Base-by-base conservation (phyloP, 306 rosid genomes). In the Gastrolobium villosum region DNA sequence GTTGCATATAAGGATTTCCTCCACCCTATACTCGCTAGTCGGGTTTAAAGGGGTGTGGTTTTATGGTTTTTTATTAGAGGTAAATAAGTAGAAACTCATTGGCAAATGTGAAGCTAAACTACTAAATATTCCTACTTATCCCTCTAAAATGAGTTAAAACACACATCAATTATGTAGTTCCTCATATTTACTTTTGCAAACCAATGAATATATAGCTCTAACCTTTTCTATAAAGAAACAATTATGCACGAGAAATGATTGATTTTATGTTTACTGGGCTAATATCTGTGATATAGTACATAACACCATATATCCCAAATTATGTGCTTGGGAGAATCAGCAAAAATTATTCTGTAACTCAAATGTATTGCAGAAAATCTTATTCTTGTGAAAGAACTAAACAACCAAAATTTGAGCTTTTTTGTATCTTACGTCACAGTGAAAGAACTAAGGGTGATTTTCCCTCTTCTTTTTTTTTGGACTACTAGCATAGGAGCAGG, bases 31-130 rank as follows among this genome's bases (percentile, higher is more conserved):
- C n/a, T n/a, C n/a, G n/a, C n/a, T n/a, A n/a, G n/a, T n/a, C n/a
- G n/a, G n/a, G n/a, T n/a, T n/a, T n/a, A n/a, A n/a, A n/a, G n/a
- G n/a, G n/a, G n/a, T n/a, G n/a, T n/a, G n/a, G n/a, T n/a, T n/a
- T n/a, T n/a, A n/a, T n/a, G n/a, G n/a, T n/a, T n/a, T n/a, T n/a
- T n/a, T n/a, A 67, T 54, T 34, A 49, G 50, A 66, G 71, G 10
- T 70, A 26, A 68, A 34, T 10, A 36, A 52, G 35, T 36, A 57
- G 39, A 72, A 46, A 56, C 1, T 36, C 4, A 32, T 31, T 7
- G 35, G 35, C 31, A 73, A 9, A 43, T 43, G 28, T 32, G 44
- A 46, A 59, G 35, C 45, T 57, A 68, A 67, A 77, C 75, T 30
- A 77, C 48, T 41, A 3, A 7, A 40, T 34, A 28, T 32, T 41